Base-by-base conservation (phyloP, 306 rosid species). In the Amphicarpaea edgeworthii region DNA sequence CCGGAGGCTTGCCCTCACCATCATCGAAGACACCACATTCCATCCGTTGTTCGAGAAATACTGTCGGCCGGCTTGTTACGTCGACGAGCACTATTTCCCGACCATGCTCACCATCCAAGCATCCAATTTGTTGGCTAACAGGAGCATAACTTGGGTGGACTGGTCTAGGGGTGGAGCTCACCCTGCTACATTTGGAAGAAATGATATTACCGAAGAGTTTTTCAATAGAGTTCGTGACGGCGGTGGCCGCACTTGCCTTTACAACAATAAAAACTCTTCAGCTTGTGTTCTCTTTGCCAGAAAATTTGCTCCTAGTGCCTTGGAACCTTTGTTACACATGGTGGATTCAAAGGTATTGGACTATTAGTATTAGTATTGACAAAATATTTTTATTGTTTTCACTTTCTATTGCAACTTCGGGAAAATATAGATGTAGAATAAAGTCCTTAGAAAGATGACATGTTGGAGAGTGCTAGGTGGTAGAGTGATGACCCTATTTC, bases 111-210 rank as follows among this genome's bases (percentile, higher is more conserved):
- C 89, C 62, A 88, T 96, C 68, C 55, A 60, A 77, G 88, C 93
- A 2, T 88, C 86, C 47, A 63, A 75, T 26, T 30, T 54, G 5
- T 40, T 92, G 73, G 97, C 98, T 3, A 96, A 96, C 26, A 83
- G 98, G 76, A 96, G 98, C 89, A 38, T 96, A 73, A 96, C 99
- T 11, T 92, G 97, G 97, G 97, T 92, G 76, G 99, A 96, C 55
- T 96, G 99, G 99, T 96, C 99, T 0, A 82, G 99, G 75, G 98
- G 99, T 3, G 99, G 99, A 7, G 77, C 99, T 40, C 99, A 96
- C 84, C 99, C 99, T 0, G 98, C 96, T 0, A 96, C 92, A 3
- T 96, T 96, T 15, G 99, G 99, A 67, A 59, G 78, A 58, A 19
- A 77, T 0, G 98, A 96, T 50, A 81, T 96, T 7, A 86, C 79